Evolutionary conservation across 73 alveolate species (phyloP), one percentile per base, ranked within the genome.

Genomic region (Paramecium tetraurelia): DNA sequence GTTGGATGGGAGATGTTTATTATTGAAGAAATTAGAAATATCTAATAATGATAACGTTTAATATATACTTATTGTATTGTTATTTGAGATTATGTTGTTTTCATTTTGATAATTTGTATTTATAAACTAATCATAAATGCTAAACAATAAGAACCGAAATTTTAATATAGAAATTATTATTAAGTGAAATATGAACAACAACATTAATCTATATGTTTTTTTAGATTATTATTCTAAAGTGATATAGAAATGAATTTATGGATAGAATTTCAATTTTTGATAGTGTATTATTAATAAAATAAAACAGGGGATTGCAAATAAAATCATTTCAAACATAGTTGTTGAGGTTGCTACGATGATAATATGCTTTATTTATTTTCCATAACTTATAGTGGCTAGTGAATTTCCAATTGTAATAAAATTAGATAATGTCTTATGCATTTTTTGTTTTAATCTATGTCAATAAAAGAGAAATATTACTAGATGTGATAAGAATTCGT

Each of bases 321-420:
- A 75, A 38, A 53, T 53, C 69, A 18, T 75, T 18, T 80, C 90
- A 80, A 9, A 80, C 90, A 80, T 80, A 80, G 76, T 80, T 80
- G 27, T 80, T 80, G 12, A 80, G 90, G 75, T 80, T 80, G 53
- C 90, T 80, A 22, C 90, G 70, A 46, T 80, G 90, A 22, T 80
- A 80, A 80, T 80, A 80, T 40, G 90, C 90, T 80, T 80, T 80
- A 80, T 80, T 40, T 24, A 80, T 80, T 72, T 88, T 88, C 94
- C 94, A 88, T 43, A 72, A 29, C 48, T 88, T 88, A 72, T 88
- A 88, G 38, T 88, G 94, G 38, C 92, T 69, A 12, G 93, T 88
- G 68, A 69, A 50, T 84, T 88, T 88, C 94, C 94, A 88, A 50
- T 24, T 29, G 33, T 88, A 63, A 44, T 88, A 88, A 46, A 88